Conservation (phyloP, 2,329 filamentous ascomycete genomes). For the Cladosporium sp. region DNA sequence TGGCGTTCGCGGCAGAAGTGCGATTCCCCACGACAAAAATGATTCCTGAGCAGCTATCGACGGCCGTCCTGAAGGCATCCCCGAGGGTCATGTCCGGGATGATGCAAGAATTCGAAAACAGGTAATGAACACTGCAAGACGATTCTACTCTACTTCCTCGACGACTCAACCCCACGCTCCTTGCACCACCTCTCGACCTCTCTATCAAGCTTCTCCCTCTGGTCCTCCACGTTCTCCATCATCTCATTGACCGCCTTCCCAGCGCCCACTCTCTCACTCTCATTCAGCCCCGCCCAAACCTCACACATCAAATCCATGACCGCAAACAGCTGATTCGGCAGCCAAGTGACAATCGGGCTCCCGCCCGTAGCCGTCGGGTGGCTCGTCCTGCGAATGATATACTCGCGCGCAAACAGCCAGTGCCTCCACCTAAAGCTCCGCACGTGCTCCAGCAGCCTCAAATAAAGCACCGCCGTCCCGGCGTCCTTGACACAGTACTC, state of each 20-base stretch:
- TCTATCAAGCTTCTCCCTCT: conserved; percentile 61
- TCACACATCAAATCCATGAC: conserved; percentile 65
- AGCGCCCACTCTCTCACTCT: conserved; percentile 14
- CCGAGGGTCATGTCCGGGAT: conserved; percentile 30
- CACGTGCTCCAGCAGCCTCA: conserved; percentile 60
- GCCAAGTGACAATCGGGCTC: conserved; percentile 76
- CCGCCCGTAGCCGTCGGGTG: conserved; percentile 76
- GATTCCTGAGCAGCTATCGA: conserved; percentile 38
- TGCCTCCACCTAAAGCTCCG: conserved; percentile 78
- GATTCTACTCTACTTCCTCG: too few relatives aligned
- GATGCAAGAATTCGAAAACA: too few relatives aligned
- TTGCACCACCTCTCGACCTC: conserved; percentile 69
- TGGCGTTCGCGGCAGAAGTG: conserved; percentile 9
- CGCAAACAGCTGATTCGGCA: conserved; percentile 73
- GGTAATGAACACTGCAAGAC: too few relatives aligned
- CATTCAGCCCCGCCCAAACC: conserved; percentile 41
- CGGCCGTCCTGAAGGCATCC: conserved; percentile 35
- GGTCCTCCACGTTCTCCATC: conserved; percentile 59
- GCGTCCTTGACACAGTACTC: conserved; percentile 42
- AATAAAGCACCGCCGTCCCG: conserved; percentile 37
- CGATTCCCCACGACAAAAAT: conserved; percentile 36
- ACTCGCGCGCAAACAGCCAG: conserved; percentile 80
- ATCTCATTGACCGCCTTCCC: conserved; percentile 40
- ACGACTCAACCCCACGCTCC: conserved; percentile 1
- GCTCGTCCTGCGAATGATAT: conserved; percentile 70